Base-by-base conservation (phyloP, 495 filamentous ascomycete species). In the Clavariopsis aquatica region DNA sequence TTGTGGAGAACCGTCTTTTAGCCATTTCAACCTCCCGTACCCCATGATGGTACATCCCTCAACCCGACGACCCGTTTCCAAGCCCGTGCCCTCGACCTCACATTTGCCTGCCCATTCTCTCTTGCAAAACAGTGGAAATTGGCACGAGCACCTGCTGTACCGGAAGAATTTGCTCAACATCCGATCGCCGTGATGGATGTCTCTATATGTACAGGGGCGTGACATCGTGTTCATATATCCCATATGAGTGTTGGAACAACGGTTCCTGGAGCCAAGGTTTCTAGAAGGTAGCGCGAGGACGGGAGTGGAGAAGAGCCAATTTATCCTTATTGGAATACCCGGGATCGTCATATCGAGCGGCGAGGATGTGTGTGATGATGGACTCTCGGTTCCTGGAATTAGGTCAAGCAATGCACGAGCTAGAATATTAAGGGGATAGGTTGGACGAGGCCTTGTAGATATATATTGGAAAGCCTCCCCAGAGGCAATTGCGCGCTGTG, bases 311-410 rank as follows among this genome's bases (percentile, higher is more conserved):
- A 9, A 13, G 26, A 36, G 13, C 8, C n/a, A 62, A 49, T 64
- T 64, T 70, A 66, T 66, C 68, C 63, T 59, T 19, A 62, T 31
- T 43, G 31, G 60, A 58, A 63, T 66, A 70, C 38, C 68, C 59
- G 68, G 63, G 63, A 70, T 70, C 63, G 58, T 59, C 64, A 64
- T 63, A 46, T 64, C 51, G 36, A 36, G n/a, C 5, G 9, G 52
- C 26, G 24, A 31, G 52, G 22, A n/a, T n/a, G 27, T 29, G 53
- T 64, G 41, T 54, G 58, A 31, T 34, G n/a, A 34, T 47, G 46
- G 19, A 5, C n/a, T n/a, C 20, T 12, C 13, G 8, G 6, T 55
- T 49, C 57, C 52, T 49, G 49, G 57, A 19, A 43, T 27, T 38
- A 24, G 12, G 26, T 10, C 43, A 47, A 24, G 12, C 13, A 15